A percentile compares a stretch with the other conserved stretches of the same genome.
phyloP scores from a whole-genome alignment of 371 early-diverging fungal genomes.

The Lichtheimia ramosa region DNA sequence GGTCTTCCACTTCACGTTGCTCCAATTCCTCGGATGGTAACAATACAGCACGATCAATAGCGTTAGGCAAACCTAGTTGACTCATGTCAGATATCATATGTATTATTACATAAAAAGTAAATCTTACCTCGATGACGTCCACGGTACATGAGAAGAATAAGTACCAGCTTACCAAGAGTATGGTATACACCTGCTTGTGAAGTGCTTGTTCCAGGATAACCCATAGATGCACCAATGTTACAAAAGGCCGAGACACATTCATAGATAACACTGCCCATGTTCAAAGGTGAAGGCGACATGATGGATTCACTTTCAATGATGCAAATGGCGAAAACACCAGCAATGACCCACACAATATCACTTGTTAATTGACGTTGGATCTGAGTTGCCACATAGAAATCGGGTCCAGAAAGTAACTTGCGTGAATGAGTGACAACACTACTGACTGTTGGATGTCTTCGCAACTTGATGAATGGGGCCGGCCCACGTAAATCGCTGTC shows the following conservation, averaged over 20 bases:
- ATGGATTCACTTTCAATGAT: slow-evolving; percentile 30
- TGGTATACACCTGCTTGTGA: slow-evolving; percentile 41
- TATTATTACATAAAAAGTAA: background rate
- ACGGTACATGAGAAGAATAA: slow-evolving; percentile 39
- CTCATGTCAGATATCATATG: background rate
- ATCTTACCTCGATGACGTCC: slow-evolving; percentile 19
- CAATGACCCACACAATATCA: slow-evolving; percentile 46
- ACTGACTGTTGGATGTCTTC: slow-evolving; percentile 28
- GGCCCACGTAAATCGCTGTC: slow-evolving; percentile 10
- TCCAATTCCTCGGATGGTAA: slow-evolving; percentile 38
- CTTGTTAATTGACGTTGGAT: slow-evolving; percentile 44
- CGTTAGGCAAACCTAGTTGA: slow-evolving; percentile 36
- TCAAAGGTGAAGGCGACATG: slow-evolving; percentile 42
- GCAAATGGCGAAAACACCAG: slow-evolving; percentile 34
- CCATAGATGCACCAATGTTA: slow-evolving; percentile 40
- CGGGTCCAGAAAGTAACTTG: slow-evolving; percentile 31
- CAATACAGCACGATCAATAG: slow-evolving; percentile 48
- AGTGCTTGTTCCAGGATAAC: slow-evolving; percentile 33
- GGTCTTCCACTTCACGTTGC: slow-evolving; percentile 16
- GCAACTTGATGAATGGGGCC: slow-evolving; percentile 21
- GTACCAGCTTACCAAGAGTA: slow-evolving; percentile 34
- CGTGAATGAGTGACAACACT: slow-evolving; percentile 33
- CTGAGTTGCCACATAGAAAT: slow-evolving; percentile 45
- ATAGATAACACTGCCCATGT: slow-evolving; percentile 35
- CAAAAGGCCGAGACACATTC: slow-evolving; percentile 48